Percentiles rank a stretch among this genome's conserved stretches.
Conservation (phyloP, 1,284 basidiomycete species). For the Inonotus hispidus region DNA sequence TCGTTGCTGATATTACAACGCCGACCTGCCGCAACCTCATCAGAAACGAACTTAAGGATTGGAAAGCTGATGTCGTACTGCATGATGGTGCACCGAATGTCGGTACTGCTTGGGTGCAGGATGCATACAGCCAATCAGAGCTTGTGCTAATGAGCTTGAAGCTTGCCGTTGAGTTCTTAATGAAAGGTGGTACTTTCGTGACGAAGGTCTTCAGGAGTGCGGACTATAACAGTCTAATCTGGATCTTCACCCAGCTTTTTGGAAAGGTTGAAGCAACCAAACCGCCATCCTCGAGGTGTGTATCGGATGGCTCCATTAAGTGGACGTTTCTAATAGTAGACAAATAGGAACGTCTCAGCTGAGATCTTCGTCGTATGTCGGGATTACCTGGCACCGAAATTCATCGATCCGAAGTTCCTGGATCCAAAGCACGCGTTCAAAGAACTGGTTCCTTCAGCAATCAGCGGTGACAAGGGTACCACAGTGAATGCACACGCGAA, state of each 20-base stretch:
- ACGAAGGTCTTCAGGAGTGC: constrained; percentile 99
- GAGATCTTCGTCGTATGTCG: constrained; percentile 99
- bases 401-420: constrained; percentile 97
- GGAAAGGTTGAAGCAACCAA: constrained; percentile 97
- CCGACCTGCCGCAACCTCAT: constrained; percentile 86
- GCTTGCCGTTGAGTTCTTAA: constrained; percentile 93
- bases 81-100: constrained; percentile 99
- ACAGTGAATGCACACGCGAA: constrained; percentile 71
- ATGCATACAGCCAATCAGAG: constrained; percentile 97
- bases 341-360: constrained; percentile 89
- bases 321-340: constrained; percentile 5
- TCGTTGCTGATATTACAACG: constrained; percentile 95
- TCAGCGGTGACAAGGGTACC: constrained; percentile 45
- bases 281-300: constrained; percentile 91
- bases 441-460: constrained; percentile 58
- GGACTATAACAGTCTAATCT: constrained; percentile 98
- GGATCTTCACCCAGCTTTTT: constrained; percentile 98
- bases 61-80: constrained; percentile 99
- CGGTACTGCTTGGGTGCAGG: constrained; percentile 99
- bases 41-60: constrained; percentile 90
- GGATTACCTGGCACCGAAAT: constrained; percentile 91
- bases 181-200: constrained; percentile 92
- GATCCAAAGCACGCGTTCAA: constrained; percentile 99
- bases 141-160: constrained; percentile 95
- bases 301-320: constrained; percentile 13